A percentile compares a stretch with the other conserved stretches of the same genome.
phyloP scores from a whole-genome alignment of 148 eudicot genomes.

The Diospyros kaki region DNA sequence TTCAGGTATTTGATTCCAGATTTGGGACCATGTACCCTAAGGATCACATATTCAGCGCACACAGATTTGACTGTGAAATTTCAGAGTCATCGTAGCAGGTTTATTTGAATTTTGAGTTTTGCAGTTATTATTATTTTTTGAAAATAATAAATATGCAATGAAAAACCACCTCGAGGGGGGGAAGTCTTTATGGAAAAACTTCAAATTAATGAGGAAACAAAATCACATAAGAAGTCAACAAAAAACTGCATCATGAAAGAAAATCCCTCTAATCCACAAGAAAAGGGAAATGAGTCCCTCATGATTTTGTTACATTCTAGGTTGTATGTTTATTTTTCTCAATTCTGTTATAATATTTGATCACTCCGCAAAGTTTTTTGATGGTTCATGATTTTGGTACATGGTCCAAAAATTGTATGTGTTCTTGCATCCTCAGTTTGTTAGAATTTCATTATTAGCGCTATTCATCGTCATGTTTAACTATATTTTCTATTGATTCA shows the following conservation, averaged over 20 bases:
- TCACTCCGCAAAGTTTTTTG: not conserved
- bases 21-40: conserved; percentile 74
- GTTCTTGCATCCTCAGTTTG: no score
- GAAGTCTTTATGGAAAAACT: no score
- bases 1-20: conserved; percentile 87
- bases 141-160: no score
- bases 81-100: conserved; percentile 98
- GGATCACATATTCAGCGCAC: conserved; percentile 92
- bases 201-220: no score
- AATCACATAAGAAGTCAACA: no score
- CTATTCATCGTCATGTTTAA: not conserved
- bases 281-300: no score
- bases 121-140: not conserved
- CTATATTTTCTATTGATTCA: conserved; percentile 21
- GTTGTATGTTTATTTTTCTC: not conserved
- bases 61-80: conserved; percentile 93
- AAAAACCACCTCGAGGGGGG: no score
- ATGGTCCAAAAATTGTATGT: not conserved
- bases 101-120: not conserved
- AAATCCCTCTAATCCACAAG: no score
- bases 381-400: conserved; percentile 2
- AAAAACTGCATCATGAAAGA: no score
- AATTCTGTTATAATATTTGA: not conserved
- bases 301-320: no score
- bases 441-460: no score